Evolutionary conservation across 2,329 filamentous ascomycete genomes (phyloP), one percentile per base, ranked within the genome.

Genomic region (Stachybotrys echinatus): DNA sequence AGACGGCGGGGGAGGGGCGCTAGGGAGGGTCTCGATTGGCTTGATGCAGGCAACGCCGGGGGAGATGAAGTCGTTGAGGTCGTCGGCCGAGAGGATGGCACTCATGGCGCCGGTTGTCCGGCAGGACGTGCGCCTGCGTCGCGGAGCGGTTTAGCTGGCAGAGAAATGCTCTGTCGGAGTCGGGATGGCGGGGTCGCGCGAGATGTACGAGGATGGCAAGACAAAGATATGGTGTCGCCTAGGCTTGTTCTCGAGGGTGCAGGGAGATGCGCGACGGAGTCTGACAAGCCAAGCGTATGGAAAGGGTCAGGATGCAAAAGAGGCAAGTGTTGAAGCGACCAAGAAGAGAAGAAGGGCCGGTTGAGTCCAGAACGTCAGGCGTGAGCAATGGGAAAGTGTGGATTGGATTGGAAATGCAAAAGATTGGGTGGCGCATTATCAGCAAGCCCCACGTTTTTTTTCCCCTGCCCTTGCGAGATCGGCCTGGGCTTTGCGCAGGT

Each of bases 21-120:
- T 70, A 2, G 94, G 92, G 14, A 99, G 81, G 2, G 90, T 95
- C 69, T 99, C 94, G 65, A 99, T 80, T 23, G 94, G 94, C 65
- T 99, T 97, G 70, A 99, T 97, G 73, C 94, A 99, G 55, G 94
- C 94, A 63, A 99, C 92, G 54, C 92, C 92, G 14, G 94, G 94
- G 50, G 89, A 94, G 66, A 99, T 99, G 74, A 99, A 99, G 77
- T 99, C 94, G 76, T 99, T 99, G 54, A 99, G 79, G 68, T 96
- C 92, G 75, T 99, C 92, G 63, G 88, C 87, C 50, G 92, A 97
- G 62, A 99, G 87, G 63, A 99, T 99, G 55, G 94, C 94, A 66
- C 91, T 96, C 94, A 99, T 99, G 55, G 67, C 76, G 57, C 58
- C 55, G 50, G 52, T 34, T 39, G 21, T 45, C 7, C 18, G 22